These are phyloP conservation scores for Plasmodium sp. DNA, from an alignment of 169 alveolate genomes.

Conservation along the genomic window DNA sequence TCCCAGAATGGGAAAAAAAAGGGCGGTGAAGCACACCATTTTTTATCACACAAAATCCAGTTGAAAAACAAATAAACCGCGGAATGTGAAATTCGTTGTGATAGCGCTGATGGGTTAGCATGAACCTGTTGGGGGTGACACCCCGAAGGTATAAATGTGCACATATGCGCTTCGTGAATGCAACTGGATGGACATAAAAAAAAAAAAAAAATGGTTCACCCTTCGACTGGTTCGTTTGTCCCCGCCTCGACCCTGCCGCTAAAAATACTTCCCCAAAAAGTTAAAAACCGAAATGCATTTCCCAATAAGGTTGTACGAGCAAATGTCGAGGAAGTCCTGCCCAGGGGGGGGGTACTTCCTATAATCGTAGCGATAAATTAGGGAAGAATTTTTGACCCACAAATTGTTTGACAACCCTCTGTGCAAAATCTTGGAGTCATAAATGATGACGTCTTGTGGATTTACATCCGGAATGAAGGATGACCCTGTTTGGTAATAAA, in stretches of 20 bases:
- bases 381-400: conserved; percentile 55
- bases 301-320: conserved; percentile 50
- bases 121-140: not conserved
- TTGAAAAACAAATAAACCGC: not conserved
- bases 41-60: not conserved
- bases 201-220: not conserved
- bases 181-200: not conserved
- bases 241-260: not conserved
- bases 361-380: conserved; percentile 67
- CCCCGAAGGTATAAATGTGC: not conserved
- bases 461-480: conserved; percentile 44
- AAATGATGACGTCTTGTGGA: conserved; percentile 47
- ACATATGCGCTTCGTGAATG: not conserved
- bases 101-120: not conserved
- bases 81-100: not conserved
- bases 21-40: not conserved
- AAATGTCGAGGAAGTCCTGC: conserved; percentile 55
- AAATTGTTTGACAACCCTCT: conserved; percentile 65
- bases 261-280: conserved; percentile 15
- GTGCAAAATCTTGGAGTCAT: conserved; percentile 60
- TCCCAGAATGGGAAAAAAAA: not conserved
- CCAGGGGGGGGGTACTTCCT: conserved; percentile 72
- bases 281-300: conserved; percentile 64
- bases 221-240: not conserved
- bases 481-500: conserved; percentile 67